These are phyloP conservation scores for Tetramitus jugosus DNA, from an alignment of 208 protist genomes.

Conservation along the genomic window DNA sequence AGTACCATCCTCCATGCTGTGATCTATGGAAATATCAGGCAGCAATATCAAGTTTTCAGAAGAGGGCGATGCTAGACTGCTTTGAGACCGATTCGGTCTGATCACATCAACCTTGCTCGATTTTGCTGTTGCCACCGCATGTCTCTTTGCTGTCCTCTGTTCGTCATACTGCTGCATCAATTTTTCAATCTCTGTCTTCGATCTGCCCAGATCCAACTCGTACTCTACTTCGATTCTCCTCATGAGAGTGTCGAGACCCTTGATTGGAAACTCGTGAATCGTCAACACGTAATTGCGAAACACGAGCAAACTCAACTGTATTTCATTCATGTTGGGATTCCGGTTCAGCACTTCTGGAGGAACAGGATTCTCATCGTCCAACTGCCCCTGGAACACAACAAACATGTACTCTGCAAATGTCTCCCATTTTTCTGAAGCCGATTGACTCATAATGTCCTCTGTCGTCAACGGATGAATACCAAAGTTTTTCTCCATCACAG, in stretches of 20 bases:
- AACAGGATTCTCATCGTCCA: not conserved
- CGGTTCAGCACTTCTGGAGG: not conserved
- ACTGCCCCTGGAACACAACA: not conserved
- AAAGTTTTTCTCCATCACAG: not conserved
- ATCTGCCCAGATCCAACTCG: not conserved
- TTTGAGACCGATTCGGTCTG: not conserved
- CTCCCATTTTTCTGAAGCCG: constrained; percentile 5
- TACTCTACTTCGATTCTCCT: constrained; percentile 2
- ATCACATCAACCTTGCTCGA: too few species aligned
- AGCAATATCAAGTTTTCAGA: too few species aligned
- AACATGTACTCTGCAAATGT: not conserved
- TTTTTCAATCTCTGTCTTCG: not conserved
- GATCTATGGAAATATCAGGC: not conserved
- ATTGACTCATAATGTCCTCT: not conserved
- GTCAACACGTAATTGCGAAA: not conserved
- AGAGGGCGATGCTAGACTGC: not conserved
- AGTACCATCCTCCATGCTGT: not conserved
- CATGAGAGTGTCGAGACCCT: not conserved
- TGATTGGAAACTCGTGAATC: not conserved
- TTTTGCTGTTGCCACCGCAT: too few species aligned
- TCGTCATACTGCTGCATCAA: not conserved
- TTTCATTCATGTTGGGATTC: not conserved
- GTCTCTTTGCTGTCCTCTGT: too few species aligned
- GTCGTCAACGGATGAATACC: not conserved
- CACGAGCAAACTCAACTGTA: not conserved